These are phyloP conservation scores for Kalanchoe fedtschenkoi DNA, from an alignment of 164 flowering plant species.

Conservation along the genomic window DNA sequence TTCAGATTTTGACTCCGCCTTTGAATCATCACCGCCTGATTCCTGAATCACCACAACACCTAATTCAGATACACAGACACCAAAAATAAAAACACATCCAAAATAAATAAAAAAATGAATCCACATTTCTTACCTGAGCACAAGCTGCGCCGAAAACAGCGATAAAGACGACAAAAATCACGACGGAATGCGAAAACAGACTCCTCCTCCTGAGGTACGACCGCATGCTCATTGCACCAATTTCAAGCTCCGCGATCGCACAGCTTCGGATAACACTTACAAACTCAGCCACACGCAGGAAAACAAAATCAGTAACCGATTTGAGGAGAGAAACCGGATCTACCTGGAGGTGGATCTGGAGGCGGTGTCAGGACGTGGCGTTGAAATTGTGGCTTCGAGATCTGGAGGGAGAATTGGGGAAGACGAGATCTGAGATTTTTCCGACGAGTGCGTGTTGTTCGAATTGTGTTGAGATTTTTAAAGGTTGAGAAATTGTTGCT, in stretches of 20 bases:
- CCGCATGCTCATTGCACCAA: not conserved
- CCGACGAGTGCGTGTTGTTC: too few relatives aligned
- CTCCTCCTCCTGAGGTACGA: not conserved
- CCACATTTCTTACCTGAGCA: not conserved
- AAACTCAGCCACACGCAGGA: not conserved
- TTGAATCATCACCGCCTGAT: conserved; percentile 2
- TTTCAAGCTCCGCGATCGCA: too few relatives aligned
- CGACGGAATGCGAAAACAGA: not conserved
- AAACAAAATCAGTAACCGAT: too few relatives aligned
- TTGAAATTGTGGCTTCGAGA: not conserved
- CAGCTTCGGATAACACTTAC: not conserved
- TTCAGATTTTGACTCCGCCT: conserved; percentile 17
- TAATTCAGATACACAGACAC: not conserved
- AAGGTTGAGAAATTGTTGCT: too few relatives aligned
- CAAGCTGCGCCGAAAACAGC: not conserved
- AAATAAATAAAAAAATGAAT: not conserved
- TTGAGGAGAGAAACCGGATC: not conserved
- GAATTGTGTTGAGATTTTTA: too few relatives aligned
- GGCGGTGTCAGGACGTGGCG: too few relatives aligned
- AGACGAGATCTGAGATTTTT: not conserved
- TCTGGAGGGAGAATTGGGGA: not conserved
- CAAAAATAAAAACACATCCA: not conserved
- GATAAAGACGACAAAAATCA: not conserved
- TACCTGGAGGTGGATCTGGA: not conserved
- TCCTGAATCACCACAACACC: not conserved